Percentiles rank a stretch among this genome's conserved stretches.
Conservation (phyloP, 192 early-diverging fungal species). For the Umbelopsis ramanniana region DNA sequence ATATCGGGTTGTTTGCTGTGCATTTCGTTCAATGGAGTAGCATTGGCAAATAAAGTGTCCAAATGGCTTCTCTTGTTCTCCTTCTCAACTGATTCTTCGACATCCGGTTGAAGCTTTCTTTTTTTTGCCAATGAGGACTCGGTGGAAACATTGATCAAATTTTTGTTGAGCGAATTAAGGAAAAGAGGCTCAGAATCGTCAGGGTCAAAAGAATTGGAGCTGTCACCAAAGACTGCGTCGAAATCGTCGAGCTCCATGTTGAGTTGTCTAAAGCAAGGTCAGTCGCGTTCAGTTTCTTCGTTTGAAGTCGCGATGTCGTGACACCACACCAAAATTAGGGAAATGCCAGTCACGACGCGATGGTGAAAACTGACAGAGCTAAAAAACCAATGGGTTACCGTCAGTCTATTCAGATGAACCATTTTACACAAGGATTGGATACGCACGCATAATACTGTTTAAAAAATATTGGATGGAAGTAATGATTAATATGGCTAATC, state of each 20-base stretch:
- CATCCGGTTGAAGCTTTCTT: background rate
- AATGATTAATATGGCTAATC: too few relatives aligned
- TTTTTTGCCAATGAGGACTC: background rate
- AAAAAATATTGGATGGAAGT: too few relatives aligned
- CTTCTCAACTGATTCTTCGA: background rate
- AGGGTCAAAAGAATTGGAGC: background rate
- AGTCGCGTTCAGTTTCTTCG: slow-evolving; percentile 7
- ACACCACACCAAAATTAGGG: background rate
- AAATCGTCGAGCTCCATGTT: slow-evolving; percentile 16
- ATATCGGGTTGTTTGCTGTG: background rate
- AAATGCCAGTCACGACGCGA: slow-evolving; percentile 5
- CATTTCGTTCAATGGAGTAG: background rate
- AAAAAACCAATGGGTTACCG: too few relatives aligned
- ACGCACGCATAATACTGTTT: too few relatives aligned
- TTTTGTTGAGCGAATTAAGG: background rate
- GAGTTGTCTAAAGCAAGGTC: background rate
- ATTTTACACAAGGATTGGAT: too few relatives aligned
- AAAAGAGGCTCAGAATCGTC: slow-evolving; percentile 1
- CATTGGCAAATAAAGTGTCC: background rate
- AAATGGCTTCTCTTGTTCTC: slow-evolving; percentile 5
- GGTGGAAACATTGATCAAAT: slow-evolving; percentile 3
- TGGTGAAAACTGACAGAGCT: background rate
- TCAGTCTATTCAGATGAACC: too few relatives aligned
- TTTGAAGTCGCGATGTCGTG: too few relatives aligned
- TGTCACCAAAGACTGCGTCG: background rate